Conservation (phyloP, 805 yeast species). For the Metschnikowia arizonensis region DNA sequence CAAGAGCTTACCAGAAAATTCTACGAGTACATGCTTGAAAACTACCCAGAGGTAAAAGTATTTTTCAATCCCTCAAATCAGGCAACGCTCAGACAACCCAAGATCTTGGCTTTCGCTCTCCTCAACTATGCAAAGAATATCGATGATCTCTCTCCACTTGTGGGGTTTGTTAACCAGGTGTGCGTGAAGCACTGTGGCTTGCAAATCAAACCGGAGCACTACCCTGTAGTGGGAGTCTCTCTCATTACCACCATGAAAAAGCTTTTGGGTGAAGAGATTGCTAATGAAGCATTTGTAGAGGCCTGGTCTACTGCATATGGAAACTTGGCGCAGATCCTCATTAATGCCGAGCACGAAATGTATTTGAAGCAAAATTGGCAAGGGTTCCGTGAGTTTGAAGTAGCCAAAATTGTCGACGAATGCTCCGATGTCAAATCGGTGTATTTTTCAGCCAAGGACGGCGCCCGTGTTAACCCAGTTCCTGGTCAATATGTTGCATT, state of each 20-base stretch:
- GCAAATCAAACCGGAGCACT: slow-evolving; percentile 59
- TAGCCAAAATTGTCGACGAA: slow-evolving; percentile 42
- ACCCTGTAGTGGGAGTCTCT: slow-evolving; percentile 58
- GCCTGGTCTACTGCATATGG: slow-evolving; percentile 69
- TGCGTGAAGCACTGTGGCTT: slow-evolving; percentile 65
- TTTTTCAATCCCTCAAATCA: slow-evolving; percentile 62
- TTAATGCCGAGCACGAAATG: slow-evolving; percentile 47
- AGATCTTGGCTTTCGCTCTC: slow-evolving; percentile 59
- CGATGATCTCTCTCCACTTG: slow-evolving; percentile 51
- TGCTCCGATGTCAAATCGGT: slow-evolving; percentile 47
- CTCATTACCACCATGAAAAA: slow-evolving; percentile 52
- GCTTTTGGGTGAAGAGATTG: slow-evolving; percentile 48
- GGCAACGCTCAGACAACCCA: slow-evolving; percentile 51
- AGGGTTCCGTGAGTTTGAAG: slow-evolving; percentile 53
- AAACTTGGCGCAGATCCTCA: slow-evolving; percentile 57
- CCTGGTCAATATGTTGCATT: slow-evolving; percentile 48
- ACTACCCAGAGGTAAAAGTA: slow-evolving; percentile 52
- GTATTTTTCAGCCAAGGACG: slow-evolving; percentile 36
- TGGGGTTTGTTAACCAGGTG: slow-evolving; percentile 53
- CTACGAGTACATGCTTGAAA: slow-evolving; percentile 52
- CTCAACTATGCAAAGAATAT: slow-evolving; percentile 60
- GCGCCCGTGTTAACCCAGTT: slow-evolving; percentile 24
- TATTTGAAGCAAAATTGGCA: slow-evolving; percentile 48
- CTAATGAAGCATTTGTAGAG: slow-evolving; percentile 52
- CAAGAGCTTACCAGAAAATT: slow-evolving; percentile 49